Evolutionary conservation across 306 rosid species (phyloP), one percentile per base, ranked within the genome.

Genomic region (Lotus japonicus): DNA sequence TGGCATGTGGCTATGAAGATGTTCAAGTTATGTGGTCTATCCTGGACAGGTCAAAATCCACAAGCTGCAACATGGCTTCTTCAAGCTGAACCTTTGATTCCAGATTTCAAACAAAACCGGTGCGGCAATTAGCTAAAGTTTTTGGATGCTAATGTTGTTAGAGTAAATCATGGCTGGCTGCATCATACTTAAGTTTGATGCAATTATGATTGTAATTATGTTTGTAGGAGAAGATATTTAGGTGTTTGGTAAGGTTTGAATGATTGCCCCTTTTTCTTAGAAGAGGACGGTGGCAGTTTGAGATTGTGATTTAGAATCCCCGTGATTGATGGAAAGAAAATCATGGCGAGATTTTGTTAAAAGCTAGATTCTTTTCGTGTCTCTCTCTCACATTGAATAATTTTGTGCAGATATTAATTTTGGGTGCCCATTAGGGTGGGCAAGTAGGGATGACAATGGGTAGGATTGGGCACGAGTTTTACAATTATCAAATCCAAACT

Each of bases 11-110:
- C 1, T 92, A 92, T 46, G 97, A 92, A 82, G 98, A 92, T 75
- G 97, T 92, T 66, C 97, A 89, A 62, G 98, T 92, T 1, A 92
- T 92, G 98, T 92, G 98, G 98, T 89, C 95, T 2, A 92, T 92
- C 11, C 84, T 92, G 36, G 98, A 92, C 75, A 92, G 88, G 91
- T 77, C 98, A 62, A 92, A 92, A 53, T 68, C 92, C 62, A 66
- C 70, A 13, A 6, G 75, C 60, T 85, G 86, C 80, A 81, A 82
- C 71, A 51, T 89, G 50, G 44, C 87, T 36, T 83, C 92, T 52
- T 84, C 77, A 15, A 50, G 6, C 11, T 13, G 31, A 21, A 21
- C 26, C 26, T 21, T 21, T 21, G 2, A 31, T 5, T 2, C 36
- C 6, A 31, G 36, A 31, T 31, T 31, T 31, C 26, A 21, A 21